A percentile compares a stretch with the other conserved stretches of the same genome.
These are phyloP conservation scores for Teratosphaeria nubilosa DNA, from an alignment of 2,329 filamentous ascomycete species.

Conservation along the genomic window DNA sequence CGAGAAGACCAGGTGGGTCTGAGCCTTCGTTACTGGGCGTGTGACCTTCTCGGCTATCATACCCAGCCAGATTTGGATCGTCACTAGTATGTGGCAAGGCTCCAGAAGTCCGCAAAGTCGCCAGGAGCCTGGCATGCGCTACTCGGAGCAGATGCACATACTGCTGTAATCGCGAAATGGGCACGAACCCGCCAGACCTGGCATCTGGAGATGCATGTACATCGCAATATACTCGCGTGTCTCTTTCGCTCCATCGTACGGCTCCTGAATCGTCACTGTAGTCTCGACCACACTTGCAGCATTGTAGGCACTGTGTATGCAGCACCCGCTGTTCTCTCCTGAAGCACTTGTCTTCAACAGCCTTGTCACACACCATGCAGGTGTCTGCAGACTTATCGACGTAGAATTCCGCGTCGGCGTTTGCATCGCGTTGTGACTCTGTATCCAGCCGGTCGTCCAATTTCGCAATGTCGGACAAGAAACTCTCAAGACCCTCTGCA, in stretches of 20 bases:
- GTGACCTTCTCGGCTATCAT: conserved; percentile 57
- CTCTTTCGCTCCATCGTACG: conserved; percentile 58
- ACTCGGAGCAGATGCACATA: conserved; percentile 90
- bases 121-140: conserved; percentile 76
- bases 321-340: conserved; percentile 65
- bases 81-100: conserved; percentile 64
- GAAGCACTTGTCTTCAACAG: conserved; percentile 90
- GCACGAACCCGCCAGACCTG: conserved; percentile 55
- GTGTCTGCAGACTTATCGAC: conserved; percentile 54
- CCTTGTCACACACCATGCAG: conserved; percentile 68
- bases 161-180: conserved; percentile 79
- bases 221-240: conserved; percentile 60
- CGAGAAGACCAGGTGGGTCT: conserved; percentile 40
- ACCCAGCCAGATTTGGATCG: conserved; percentile 57
- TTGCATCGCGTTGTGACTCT: conserved; percentile 46
- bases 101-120: conserved; percentile 74
- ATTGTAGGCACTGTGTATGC: conserved; percentile 69
- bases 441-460: conserved; percentile 68
- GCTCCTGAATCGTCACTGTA: conserved; percentile 59
- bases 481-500: conserved; percentile 66
- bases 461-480: conserved; percentile 73
- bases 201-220: conserved; percentile 38
- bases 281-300: conserved; percentile 61
- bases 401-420: conserved; percentile 31
- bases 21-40: conserved; percentile 33